These are phyloP conservation scores for Corymbia calophylla DNA, from an alignment of 441 rosid species.

Conservation along the genomic window DNA sequence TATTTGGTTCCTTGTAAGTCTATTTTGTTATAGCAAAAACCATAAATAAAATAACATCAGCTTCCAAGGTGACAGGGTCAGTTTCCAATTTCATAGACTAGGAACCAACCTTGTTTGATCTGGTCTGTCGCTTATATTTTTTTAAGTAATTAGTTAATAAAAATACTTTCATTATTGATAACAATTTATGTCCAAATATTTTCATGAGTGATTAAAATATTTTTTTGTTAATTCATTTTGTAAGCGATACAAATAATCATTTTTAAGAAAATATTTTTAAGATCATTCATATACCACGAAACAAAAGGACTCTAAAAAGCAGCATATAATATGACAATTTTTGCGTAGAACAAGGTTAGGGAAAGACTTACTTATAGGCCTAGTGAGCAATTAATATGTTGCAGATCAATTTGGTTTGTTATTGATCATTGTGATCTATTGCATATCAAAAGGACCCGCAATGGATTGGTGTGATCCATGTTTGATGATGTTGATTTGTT, in stretches of 20 bases:
- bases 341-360: not conserved
- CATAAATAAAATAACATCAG: no score
- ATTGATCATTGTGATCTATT: not conserved
- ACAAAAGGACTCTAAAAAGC: not conserved
- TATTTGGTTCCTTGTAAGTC: no score
- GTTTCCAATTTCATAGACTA: no score
- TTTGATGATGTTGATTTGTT: not conserved
- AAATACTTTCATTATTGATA: not conserved
- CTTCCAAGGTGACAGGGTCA: no score
- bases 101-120: no score
- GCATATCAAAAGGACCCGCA: not conserved
- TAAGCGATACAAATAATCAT: fast-evolving
- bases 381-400: not conserved
- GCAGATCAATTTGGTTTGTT: not conserved
- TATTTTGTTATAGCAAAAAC: no score
- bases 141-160: not conserved
- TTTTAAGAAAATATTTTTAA: not conserved
- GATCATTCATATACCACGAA: not conserved
- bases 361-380: not conserved
- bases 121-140: not conserved
- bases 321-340: fast-evolving
- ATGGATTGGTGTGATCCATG: not conserved
- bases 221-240: not conserved
- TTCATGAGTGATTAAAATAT: not conserved
- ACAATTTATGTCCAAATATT: not conserved